These are phyloP conservation scores for Macrotyloma uniflorum DNA, from an alignment of 306 rosid species.

Conservation along the genomic window DNA sequence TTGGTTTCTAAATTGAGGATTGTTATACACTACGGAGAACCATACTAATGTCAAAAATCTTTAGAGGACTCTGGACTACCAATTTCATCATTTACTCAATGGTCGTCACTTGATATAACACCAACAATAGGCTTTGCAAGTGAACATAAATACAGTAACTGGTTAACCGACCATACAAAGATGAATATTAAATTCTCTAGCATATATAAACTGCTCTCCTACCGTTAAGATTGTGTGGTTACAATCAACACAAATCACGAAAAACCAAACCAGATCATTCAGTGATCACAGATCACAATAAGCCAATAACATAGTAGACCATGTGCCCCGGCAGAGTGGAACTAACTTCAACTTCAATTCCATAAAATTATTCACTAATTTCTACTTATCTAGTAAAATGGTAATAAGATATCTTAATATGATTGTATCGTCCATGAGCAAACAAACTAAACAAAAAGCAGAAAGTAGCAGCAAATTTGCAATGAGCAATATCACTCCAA, in stretches of 20 bases:
- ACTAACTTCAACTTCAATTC: constrained; percentile 30
- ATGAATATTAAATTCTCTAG: background rate
- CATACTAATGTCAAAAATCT: background rate
- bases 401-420: constrained; percentile 1
- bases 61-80: background rate
- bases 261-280: constrained; percentile 1
- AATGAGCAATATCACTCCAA: constrained; percentile 27
- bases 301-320: constrained; percentile 7
- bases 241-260: constrained; percentile 7
- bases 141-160: constrained; percentile 13
- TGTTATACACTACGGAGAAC: background rate
- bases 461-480: constrained; percentile 24
- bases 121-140: constrained; percentile 10
- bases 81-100: background rate
- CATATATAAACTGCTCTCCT: background rate
- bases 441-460: constrained; percentile 16
- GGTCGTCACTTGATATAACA: background rate
- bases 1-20: constrained; percentile 6
- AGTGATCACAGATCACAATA: background rate
- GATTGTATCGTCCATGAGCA: constrained; percentile 9
- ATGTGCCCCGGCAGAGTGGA: background rate
- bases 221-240: background rate
- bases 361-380: constrained; percentile 18
- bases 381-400: constrained; percentile 4
- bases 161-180: background rate